These are phyloP conservation scores for Talaromyces sp. DNA, from an alignment of 2,329 filamentous ascomycete genomes.

Conservation along the genomic window DNA sequence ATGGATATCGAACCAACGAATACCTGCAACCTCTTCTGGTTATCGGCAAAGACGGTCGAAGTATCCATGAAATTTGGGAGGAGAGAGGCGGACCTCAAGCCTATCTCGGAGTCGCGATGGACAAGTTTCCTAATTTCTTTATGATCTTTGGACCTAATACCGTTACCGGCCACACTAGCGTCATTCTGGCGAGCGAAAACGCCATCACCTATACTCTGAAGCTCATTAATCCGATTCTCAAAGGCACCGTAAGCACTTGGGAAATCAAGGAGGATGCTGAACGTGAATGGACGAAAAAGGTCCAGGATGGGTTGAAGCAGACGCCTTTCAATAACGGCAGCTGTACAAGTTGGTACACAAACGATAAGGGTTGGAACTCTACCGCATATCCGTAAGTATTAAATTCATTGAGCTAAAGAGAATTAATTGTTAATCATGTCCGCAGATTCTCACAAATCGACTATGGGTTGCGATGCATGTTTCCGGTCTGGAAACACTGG, in stretches of 20 bases:
- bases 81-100: conserved; percentile 59
- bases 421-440: conserved; percentile 17
- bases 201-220: conserved; percentile 58
- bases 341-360: conserved; percentile 51
- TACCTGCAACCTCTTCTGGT: conserved; percentile 55
- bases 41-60: conserved; percentile 49
- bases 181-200: conserved; percentile 60
- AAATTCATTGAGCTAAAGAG: not conserved
- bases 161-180: conserved; percentile 58
- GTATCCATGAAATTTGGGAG: conserved; percentile 56
- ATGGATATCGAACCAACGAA: conserved; percentile 56
- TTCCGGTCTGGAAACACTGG: conserved; percentile 55
- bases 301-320: conserved; percentile 46
- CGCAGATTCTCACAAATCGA: conserved; percentile 50
- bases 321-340: conserved; percentile 48
- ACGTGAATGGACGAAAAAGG: conserved; percentile 44
- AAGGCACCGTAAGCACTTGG: conserved; percentile 43
- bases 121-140: conserved; percentile 64
- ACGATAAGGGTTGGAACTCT: conserved; percentile 49
- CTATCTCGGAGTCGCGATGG: conserved; percentile 57
- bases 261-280: conserved; percentile 52
- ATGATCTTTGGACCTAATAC: conserved; percentile 63
- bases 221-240: conserved; percentile 54
- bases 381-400: conserved; percentile 45
- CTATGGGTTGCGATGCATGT: conserved; percentile 50